Percentiles rank a stretch among this genome's conserved stretches.
phyloP scores from a whole-genome alignment of 495 filamentous ascomycete species.

The Tuber umbilicatum region DNA sequence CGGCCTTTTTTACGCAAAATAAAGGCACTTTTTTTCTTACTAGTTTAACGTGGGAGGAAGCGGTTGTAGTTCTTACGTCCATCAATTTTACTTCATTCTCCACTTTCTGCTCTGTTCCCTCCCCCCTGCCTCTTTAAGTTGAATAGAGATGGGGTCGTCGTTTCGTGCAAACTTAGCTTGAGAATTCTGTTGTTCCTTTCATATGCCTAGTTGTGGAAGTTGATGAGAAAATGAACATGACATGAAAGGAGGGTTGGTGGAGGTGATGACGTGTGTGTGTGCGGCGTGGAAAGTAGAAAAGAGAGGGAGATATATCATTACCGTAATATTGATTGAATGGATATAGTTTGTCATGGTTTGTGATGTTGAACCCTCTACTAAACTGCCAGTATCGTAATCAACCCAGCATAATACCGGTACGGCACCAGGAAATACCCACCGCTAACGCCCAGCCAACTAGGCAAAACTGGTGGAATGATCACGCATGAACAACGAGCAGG shows the following conservation, averaged over 20 bases:
- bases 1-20: background rate
- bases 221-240: background rate
- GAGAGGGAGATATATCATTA: background rate
- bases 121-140: background rate
- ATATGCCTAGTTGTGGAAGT: background rate
- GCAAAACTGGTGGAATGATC: background rate
- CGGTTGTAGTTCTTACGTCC: background rate
- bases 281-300: background rate
- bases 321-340: background rate
- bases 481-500: background rate
- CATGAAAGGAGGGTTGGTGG: background rate
- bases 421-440: background rate
- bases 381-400: background rate
- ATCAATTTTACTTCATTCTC: background rate
- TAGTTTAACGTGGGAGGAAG: background rate
- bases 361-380: background rate
- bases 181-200: background rate
- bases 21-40: background rate
- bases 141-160: background rate
- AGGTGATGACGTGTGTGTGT: background rate
- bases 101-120: background rate
- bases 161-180: background rate
- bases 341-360: background rate
- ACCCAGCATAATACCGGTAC: background rate
- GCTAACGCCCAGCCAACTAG: background rate